These are phyloP conservation scores for Nematocida sp. DNA, from an alignment of 371 early-diverging fungal species.

Conservation along the genomic window DNA sequence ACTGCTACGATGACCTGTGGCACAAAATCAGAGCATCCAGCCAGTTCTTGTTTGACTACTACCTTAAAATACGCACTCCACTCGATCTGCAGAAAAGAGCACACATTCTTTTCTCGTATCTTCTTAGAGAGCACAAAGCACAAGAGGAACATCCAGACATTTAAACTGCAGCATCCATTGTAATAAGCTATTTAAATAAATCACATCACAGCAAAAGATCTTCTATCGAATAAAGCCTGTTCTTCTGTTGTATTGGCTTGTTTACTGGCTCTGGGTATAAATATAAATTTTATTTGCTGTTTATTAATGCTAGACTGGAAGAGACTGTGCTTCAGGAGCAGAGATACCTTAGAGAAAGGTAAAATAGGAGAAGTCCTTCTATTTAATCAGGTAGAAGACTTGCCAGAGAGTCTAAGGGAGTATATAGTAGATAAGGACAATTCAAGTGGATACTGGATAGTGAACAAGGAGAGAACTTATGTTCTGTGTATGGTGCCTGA, in stretches of 20 bases:
- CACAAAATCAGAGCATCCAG: slow-evolving; percentile 26
- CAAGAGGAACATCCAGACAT: slow-evolving; percentile 7
- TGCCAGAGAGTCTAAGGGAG: background rate
- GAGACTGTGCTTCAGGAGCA: slow-evolving; percentile 33
- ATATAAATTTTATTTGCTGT: slow-evolving; percentile 3
- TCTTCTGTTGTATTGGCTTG: too few relatives aligned
- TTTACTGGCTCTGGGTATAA: background rate
- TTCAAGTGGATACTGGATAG: background rate
- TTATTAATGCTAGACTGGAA: slow-evolving; percentile 39
- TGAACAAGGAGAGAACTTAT: slow-evolving; percentile 15
- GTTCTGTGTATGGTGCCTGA: slow-evolving; percentile 11
- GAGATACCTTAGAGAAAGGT: background rate
- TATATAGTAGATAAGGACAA: background rate
- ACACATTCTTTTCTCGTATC: slow-evolving; percentile 34
- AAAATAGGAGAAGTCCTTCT: slow-evolving; percentile 11
- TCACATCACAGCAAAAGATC: too few relatives aligned
- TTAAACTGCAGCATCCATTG: too few relatives aligned
- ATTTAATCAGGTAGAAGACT: background rate
- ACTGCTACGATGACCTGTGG: slow-evolving; percentile 54
- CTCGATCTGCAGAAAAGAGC: slow-evolving; percentile 56
- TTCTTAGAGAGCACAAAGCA: slow-evolving; percentile 41
- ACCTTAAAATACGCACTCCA: slow-evolving; percentile 45
- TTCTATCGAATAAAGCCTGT: too few relatives aligned
- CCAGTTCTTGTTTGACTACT: slow-evolving; percentile 56
- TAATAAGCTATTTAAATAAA: too few relatives aligned